Base-by-base conservation (phyloP, 345 rosid genomes). In the Litchi chinensis region DNA sequence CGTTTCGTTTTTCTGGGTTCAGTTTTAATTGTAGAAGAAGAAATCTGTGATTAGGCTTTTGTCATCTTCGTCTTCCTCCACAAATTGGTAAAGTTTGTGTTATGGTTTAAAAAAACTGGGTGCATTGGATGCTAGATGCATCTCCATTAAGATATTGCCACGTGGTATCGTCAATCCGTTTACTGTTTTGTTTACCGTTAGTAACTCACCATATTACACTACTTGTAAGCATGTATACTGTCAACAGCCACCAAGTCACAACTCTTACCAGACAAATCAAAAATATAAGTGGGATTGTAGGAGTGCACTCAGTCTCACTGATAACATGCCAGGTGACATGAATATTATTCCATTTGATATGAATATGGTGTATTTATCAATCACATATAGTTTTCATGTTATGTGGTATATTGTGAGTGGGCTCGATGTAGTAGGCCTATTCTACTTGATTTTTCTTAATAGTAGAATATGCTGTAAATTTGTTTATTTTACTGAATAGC, bases 51-150 rank as follows among this genome's bases (percentile, higher is more conserved):
- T 62, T 60, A 12, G 39, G 74, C 32, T 19, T 69, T 15, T 32
- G 60, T 32, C 6, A 15, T 60, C 46, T 54, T 54, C 76, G n/a
- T 80, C 68, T 67, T 21, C 50, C 22, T 10, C 26, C 10, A 5
- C 15, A 44, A 77, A 70, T 83, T 76, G 82, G 76, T 65, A 83
- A 83, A 79, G 85, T 79, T 40, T 46, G 8, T 0, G 12, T 46
- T 46, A 6, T 46, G 8, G 8, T 46, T 46, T 44, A 26, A 50
- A 13, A 50, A 50, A 50, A 15, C 13, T 57, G 21, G 63, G 8
- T 57, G 63, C 24, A 19, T 57, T 18, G 2, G 22, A 57, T 57
- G 8, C 22, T 12, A 11, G 6, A 50, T 54, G 12, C 8, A 1
- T 6, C 16, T 26, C 12, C n/a, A 3, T 13, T 26, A 46, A 8